These are phyloP conservation scores for Aspergillus pseudoglaucus DNA, from an alignment of 2,329 filamentous ascomycete species.

Conservation along the genomic window DNA sequence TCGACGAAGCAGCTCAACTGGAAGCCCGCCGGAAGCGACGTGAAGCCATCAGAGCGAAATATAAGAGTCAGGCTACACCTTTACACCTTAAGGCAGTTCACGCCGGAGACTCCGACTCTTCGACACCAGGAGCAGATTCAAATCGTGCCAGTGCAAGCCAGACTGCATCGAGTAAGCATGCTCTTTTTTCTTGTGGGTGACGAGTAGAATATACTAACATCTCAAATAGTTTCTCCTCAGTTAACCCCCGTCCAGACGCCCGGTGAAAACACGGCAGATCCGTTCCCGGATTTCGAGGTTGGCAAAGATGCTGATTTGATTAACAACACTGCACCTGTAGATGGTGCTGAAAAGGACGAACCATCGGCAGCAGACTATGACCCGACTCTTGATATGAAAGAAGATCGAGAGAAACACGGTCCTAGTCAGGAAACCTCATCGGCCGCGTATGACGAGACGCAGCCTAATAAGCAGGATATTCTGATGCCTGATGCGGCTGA, in stretches of 20 bases:
- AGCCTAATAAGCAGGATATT: conserved; percentile 48
- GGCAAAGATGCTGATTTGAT: conserved; percentile 62
- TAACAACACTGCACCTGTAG: conserved; percentile 43
- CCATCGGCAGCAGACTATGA: conserved; percentile 93
- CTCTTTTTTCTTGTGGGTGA: neutral
- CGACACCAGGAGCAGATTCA: conserved; percentile 46
- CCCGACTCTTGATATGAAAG: conserved; percentile 78
- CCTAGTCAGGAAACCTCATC: conserved; percentile 52
- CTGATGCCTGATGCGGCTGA: conserved; percentile 37
- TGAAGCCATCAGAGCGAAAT: conserved; percentile 79
- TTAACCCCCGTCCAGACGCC: conserved; percentile 43
- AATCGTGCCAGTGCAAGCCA: conserved; percentile 25
- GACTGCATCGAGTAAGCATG: conserved; percentile 33
- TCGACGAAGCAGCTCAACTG: conserved; percentile 77
- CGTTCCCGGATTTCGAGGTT: conserved; percentile 57
- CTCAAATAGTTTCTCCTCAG: conserved; percentile 22
- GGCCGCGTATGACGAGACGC: conserved; percentile 53
- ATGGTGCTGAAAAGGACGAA: conserved; percentile 56
- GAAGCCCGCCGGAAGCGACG: conserved; percentile 77
- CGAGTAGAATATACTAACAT: conserved; percentile 5
- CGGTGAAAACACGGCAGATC: conserved; percentile 44
- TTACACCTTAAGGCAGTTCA: conserved; percentile 69
- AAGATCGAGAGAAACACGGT: conserved; percentile 68
- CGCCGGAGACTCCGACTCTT: conserved; percentile 50
- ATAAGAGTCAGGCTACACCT: conserved; percentile 63